These are phyloP conservation scores for Saksenaea oblongispora DNA, from an alignment of 371 early-diverging fungal genomes.

Conservation along the genomic window DNA sequence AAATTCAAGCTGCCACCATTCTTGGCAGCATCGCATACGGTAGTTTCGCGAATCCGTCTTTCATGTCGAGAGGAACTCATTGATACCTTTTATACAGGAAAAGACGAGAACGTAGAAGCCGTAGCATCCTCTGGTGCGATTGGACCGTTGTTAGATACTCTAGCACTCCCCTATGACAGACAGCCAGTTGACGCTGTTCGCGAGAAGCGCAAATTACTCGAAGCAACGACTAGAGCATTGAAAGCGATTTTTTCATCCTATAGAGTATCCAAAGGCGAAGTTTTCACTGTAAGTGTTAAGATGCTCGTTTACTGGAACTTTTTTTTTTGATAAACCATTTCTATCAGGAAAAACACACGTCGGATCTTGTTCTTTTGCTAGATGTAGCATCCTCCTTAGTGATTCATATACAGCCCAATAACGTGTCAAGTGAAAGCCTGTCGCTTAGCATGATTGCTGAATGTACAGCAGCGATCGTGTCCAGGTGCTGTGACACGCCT, in stretches of 20 bases:
- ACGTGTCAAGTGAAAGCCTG: constrained; percentile 42
- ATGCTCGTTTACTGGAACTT: not conserved
- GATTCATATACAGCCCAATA: constrained; percentile 21
- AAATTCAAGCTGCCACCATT: constrained; percentile 71
- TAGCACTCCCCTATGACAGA: constrained; percentile 48
- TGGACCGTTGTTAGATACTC: constrained; percentile 58
- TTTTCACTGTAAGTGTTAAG: constrained; percentile 52
- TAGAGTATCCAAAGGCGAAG: constrained; percentile 55
- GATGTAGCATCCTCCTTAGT: constrained; percentile 29
- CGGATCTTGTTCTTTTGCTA: constrained; percentile 30
- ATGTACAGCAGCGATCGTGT: constrained; percentile 67
- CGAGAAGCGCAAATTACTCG: constrained; percentile 58
- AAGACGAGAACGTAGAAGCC: constrained; percentile 62
- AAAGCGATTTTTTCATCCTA: constrained; percentile 74
- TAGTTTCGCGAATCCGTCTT: constrained; percentile 17
- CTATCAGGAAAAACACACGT: constrained; percentile 47
- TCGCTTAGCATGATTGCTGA: constrained; percentile 66
- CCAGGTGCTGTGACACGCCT: constrained; percentile 63
- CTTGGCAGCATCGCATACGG: constrained; percentile 85
- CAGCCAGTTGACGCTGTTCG: constrained; percentile 37
- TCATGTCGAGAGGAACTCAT: not conserved
- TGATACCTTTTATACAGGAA: constrained; percentile 43
- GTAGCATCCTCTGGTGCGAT: constrained; percentile 66
- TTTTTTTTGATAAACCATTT: not conserved
- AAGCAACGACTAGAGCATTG: constrained; percentile 73